Evolutionary conservation across 495 filamentous ascomycete species (phyloP).

Genomic region (Terfezia boudieri): DNA sequence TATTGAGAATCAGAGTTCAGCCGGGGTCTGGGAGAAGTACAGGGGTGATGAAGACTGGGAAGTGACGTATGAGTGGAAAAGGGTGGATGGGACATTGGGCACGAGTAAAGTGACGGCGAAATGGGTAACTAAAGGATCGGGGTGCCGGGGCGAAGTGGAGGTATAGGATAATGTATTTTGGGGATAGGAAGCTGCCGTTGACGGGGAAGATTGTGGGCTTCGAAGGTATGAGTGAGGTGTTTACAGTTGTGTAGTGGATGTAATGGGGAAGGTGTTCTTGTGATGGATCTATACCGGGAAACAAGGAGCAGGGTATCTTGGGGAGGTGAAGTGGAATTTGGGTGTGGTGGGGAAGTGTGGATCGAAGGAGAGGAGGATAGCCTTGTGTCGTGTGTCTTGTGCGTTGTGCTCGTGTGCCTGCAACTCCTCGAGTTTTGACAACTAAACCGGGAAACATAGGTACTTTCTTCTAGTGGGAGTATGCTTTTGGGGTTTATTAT

Average conservation of each 20-base stretch:
- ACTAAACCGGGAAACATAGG: too few relatives aligned
- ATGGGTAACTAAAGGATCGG: constrained; percentile 44
- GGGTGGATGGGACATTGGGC: constrained; percentile 45
- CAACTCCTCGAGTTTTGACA: too few relatives aligned
- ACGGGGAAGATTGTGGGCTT: constrained; percentile 47
- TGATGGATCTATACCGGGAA: too few relatives aligned
- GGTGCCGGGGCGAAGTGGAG: constrained; percentile 30
- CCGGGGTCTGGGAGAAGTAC: constrained; percentile 37
- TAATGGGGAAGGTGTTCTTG: too few relatives aligned
- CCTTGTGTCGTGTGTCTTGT: too few relatives aligned
- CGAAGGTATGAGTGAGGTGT: constrained; percentile 48
- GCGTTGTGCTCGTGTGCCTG: too few relatives aligned
- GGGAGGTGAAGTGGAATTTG: too few relatives aligned
- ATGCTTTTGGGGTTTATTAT: too few relatives aligned
- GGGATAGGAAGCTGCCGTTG: constrained; percentile 46
- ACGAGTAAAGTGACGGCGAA: constrained; percentile 56
- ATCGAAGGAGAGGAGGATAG: too few relatives aligned
- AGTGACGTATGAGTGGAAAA: constrained; percentile 58
- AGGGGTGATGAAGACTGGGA: constrained; percentile 61
- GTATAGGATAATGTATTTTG: constrained; percentile 71
- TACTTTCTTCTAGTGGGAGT: too few relatives aligned
- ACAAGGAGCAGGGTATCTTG: too few relatives aligned
- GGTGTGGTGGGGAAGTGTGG: too few relatives aligned
- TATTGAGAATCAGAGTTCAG: constrained; percentile 38
- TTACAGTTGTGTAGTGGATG: constrained; percentile 26